These are phyloP conservation scores for Candida railenensis DNA, from an alignment of 805 yeast species.

Conservation along the genomic window DNA sequence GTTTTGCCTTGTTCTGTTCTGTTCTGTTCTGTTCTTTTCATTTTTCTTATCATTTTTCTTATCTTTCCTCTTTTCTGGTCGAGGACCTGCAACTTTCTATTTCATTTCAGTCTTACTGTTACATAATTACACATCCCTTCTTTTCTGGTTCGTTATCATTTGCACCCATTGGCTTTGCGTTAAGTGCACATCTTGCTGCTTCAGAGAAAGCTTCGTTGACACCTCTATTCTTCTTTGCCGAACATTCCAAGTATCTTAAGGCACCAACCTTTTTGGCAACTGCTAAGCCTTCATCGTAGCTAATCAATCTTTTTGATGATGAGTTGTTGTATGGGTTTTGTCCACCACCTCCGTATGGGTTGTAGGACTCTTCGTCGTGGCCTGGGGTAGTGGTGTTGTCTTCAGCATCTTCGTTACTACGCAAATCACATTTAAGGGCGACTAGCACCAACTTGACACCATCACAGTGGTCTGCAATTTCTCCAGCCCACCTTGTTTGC, in stretches of 20 bases:
- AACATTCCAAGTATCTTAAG: slow-evolving; percentile 89
- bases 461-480: slow-evolving; percentile 94
- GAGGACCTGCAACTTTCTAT: background rate
- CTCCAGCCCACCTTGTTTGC: slow-evolving; percentile 95
- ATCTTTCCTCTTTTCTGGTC: background rate
- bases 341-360: slow-evolving; percentile 29
- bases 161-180: slow-evolving; percentile 81
- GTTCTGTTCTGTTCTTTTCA: background rate
- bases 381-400: slow-evolving; percentile 31
- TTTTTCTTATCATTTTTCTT: background rate
- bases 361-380: slow-evolving; percentile 26
- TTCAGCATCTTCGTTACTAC: slow-evolving; percentile 58
- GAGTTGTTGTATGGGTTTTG: slow-evolving; percentile 31
- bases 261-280: slow-evolving; percentile 95
- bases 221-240: slow-evolving; percentile 94
- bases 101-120: slow-evolving; percentile 7
- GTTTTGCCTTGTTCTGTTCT: background rate
- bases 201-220: slow-evolving; percentile 99
- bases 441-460: slow-evolving; percentile 93
- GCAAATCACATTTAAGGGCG: slow-evolving; percentile 90
- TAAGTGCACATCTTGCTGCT: slow-evolving; percentile 95
- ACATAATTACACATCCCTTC: slow-evolving; percentile 41
- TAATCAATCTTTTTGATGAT: slow-evolving; percentile 53
- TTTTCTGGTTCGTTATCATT: slow-evolving; percentile 45
- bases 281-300: slow-evolving; percentile 90